phyloP scores from a whole-genome alignment of 768 basidiomycete species.

The Tephrocybe sp. region DNA sequence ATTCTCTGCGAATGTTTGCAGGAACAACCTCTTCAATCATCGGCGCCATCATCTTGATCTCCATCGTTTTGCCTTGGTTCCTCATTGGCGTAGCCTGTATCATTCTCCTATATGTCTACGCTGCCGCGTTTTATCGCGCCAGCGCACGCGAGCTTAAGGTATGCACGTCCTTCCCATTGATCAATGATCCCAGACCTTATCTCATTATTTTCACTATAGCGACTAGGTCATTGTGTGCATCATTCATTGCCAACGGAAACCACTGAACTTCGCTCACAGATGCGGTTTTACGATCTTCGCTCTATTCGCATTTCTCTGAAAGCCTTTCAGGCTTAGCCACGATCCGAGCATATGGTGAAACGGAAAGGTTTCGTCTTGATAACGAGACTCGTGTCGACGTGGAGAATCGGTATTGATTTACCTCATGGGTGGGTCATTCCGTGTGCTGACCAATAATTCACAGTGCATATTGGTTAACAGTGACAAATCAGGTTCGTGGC shows the following conservation, averaged over 20 bases:
- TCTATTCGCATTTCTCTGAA: conserved; percentile 94
- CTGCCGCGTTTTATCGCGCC: conserved; percentile 80
- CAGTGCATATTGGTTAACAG: conserved; percentile 84
- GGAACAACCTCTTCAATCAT: conserved; percentile 63
- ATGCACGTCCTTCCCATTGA: neutral
- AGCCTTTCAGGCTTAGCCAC: conserved; percentile 84
- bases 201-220: conserved; percentile 31
- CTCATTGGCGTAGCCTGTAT: conserved; percentile 70
- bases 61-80: conserved; percentile 82
- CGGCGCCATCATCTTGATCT: conserved; percentile 78
- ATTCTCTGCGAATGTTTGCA: conserved; percentile 74
- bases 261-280: conserved; percentile 39
- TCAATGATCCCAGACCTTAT: neutral
- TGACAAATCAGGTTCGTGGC: conserved; percentile 67
- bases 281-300: conserved; percentile 78
- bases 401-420: conserved; percentile 65
- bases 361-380: conserved; percentile 69
- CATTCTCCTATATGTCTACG: conserved; percentile 60
- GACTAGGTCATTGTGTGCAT: conserved; percentile 45
- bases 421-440: neutral
- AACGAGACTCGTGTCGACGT: conserved; percentile 77
- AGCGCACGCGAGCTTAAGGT: conserved; percentile 88
- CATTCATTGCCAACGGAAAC: neutral
- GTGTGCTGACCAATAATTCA: conserved; percentile 3
- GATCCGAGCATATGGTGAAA: conserved; percentile 85